These are phyloP conservation scores for Alnus rubra DNA, from an alignment of 306 rosid genomes.

Conservation along the genomic window DNA sequence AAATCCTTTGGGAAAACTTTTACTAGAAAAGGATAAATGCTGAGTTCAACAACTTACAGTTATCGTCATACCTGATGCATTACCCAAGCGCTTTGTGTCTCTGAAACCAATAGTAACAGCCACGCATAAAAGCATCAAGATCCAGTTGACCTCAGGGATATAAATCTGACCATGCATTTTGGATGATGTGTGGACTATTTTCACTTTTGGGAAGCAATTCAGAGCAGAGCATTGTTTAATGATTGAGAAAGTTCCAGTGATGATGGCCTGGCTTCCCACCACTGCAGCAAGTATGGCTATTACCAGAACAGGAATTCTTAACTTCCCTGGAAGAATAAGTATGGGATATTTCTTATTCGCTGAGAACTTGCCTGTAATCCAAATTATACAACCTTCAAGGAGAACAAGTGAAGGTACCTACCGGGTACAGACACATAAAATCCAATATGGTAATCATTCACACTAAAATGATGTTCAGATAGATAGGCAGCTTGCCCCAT, in stretches of 20 bases:
- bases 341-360: slow-evolving; percentile 30
- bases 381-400: slow-evolving; percentile 22
- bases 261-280: slow-evolving; percentile 97
- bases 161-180: slow-evolving; percentile 93
- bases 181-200: slow-evolving; percentile 88
- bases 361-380: slow-evolving; percentile 21
- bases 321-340: slow-evolving; percentile 52
- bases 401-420: slow-evolving; percentile 34
- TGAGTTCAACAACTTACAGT: slow-evolving; percentile 6
- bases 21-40: neutral
- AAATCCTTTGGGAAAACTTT: neutral
- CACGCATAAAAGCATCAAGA: slow-evolving; percentile 81
- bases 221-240: slow-evolving; percentile 91
- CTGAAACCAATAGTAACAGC: slow-evolving; percentile 84
- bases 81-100: slow-evolving; percentile 79
- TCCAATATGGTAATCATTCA: slow-evolving; percentile 45
- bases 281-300: slow-evolving; percentile 92
- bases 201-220: slow-evolving; percentile 90
- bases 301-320: slow-evolving; percentile 92
- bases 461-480: slow-evolving; percentile 51
- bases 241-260: slow-evolving; percentile 91
- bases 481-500: slow-evolving; percentile 99
- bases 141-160: slow-evolving; percentile 96
- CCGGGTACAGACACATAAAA: slow-evolving; percentile 95
- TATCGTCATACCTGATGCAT: slow-evolving; percentile 79